Evolutionary conservation across 495 filamentous ascomycete species (phyloP), one percentile per base, ranked within the genome.

Genomic region (Penicillium paxilli): DNA sequence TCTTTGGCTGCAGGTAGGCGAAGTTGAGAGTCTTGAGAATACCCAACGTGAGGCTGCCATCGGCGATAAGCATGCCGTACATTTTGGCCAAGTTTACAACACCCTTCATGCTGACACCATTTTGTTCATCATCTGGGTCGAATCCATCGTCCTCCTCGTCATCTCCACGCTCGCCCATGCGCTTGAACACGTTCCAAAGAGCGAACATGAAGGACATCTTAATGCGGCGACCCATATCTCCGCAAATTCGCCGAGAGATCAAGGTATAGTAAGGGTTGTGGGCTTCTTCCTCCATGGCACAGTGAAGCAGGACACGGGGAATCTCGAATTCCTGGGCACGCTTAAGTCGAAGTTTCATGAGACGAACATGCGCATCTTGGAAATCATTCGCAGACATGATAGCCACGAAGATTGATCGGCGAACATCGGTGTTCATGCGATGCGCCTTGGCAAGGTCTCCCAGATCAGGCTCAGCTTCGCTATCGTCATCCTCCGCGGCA

Each of bases 231-330:
- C 88, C 86, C 47, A 66, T 51, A 23, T 82, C 78, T 4, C 76
- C 76, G 62, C 91, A 91, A 11, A 96, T 72, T 51, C 83, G 84
- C 37, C 83, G 80, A 10, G 92, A 89, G 19, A 98, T 82, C 0
- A 96, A 73, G 0, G 91, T 87, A 64, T 98, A 98, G 73, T 96
- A 98, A 0, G 90, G 91, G 67, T 98, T 98, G 70, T 96, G 93
- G 0, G 71, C 74, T 51, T 87, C 78, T 74, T 98, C 94, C 16
- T 86, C 85, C 55, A 90, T 89, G 12, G 85, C 83, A 67, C 93
- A 98, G 58, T 92, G 92, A 33, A 96, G 80, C 5, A 98, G 77
- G 11, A 98, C 90, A 30, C 88, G 87, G 9, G 93, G 85, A 16
- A 98, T 88, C 68, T 98, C 94, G 26, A 82, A 82, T 58, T 94